Conservation (phyloP, 2,329 filamentous ascomycete species). For the Xylogone sp. region DNA sequence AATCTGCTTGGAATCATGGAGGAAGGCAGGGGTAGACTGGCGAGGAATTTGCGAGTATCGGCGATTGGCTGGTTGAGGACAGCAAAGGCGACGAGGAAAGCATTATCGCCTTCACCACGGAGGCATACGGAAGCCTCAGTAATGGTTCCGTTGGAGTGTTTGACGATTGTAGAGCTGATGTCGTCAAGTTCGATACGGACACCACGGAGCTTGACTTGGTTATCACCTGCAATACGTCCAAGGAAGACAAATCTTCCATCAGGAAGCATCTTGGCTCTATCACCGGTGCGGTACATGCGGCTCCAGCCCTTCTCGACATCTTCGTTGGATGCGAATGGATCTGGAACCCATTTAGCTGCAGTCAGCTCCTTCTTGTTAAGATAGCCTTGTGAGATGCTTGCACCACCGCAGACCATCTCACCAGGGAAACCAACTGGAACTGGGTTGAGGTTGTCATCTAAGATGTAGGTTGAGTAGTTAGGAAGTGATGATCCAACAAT, state of each 20-base stretch:
- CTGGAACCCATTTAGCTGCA: slow-evolving; percentile 4
- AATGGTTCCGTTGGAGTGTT: slow-evolving; percentile 20
- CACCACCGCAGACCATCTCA: slow-evolving; percentile 38
- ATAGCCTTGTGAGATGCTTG: slow-evolving; percentile 34
- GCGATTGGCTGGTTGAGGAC: slow-evolving; percentile 16
- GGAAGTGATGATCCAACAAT: slow-evolving; percentile 6
- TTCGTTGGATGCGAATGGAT: slow-evolving; percentile 5
- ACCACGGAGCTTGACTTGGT: slow-evolving; percentile 34
- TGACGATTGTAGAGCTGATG: slow-evolving; percentile 30
- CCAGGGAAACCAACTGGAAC: slow-evolving; percentile 38
- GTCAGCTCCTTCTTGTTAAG: slow-evolving; percentile 18
- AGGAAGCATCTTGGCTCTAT: slow-evolving; percentile 21
- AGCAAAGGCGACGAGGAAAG: slow-evolving; percentile 32
- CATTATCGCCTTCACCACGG: slow-evolving; percentile 9
- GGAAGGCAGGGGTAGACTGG: slow-evolving; percentile 20
- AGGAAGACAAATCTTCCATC: slow-evolving; percentile 27
- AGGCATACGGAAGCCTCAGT: slow-evolving; percentile 21
- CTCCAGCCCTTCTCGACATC: slow-evolving; percentile 7
- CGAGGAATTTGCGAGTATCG: slow-evolving; percentile 6
- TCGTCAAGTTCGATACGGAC: slow-evolving; percentile 39
- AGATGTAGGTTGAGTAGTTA: slow-evolving; percentile 30
- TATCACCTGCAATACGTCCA: slow-evolving; percentile 30
- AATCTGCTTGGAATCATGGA: slow-evolving; percentile 31
- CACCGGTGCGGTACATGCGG: slow-evolving; percentile 26
- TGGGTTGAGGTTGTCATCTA: slow-evolving; percentile 33